A percentile compares a stretch with the other conserved stretches of the same genome.
phyloP scores from a whole-genome alignment of 164 flowering plant species.

The Buxus sempervirens region DNA sequence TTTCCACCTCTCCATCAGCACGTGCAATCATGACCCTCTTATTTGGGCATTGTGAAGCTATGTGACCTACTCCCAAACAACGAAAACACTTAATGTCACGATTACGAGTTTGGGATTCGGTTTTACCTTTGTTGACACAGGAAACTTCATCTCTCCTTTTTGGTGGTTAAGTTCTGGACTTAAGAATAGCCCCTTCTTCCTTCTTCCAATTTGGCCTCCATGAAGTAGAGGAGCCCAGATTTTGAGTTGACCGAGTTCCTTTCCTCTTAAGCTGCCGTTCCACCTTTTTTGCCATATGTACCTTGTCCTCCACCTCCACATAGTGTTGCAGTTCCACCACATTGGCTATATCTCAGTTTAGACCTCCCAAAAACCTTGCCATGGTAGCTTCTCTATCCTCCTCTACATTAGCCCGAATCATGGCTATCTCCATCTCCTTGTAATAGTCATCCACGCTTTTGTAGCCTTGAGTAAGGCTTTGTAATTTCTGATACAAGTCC shows the following conservation, averaged over 20 bases:
- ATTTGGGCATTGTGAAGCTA: conserved; percentile 7
- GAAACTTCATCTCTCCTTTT: neutral
- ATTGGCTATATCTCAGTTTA: neutral
- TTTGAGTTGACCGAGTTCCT: conserved; percentile 4
- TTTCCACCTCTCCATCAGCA: conserved; percentile 4
- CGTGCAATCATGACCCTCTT: conserved; percentile 1
- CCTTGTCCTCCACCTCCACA: neutral
- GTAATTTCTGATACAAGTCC: conserved; percentile 11
- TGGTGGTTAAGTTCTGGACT: conserved; percentile 3
- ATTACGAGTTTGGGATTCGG: neutral
- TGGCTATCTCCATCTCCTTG: conserved; percentile 17
- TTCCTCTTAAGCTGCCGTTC: conserved; percentile 4
- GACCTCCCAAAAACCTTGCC: neutral
- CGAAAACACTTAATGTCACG: conserved; percentile 11
- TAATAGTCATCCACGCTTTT: conserved; percentile 14
- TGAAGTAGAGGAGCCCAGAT: neutral
- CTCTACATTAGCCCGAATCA: neutral
- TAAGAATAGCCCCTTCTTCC: neutral
- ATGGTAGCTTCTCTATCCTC: conserved; percentile 5
- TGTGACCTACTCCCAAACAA: conserved; percentile 6
- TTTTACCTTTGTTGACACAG: conserved; percentile 3
- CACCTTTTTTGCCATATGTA: neutral
- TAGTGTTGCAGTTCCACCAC: neutral
- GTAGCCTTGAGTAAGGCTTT: conserved; percentile 9
- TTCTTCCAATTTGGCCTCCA: neutral